Percentiles rank a stretch among this genome's conserved stretches.
Conservation (phyloP, 1,284 basidiomycete genomes). For the Xerocomus minutiporus region DNA sequence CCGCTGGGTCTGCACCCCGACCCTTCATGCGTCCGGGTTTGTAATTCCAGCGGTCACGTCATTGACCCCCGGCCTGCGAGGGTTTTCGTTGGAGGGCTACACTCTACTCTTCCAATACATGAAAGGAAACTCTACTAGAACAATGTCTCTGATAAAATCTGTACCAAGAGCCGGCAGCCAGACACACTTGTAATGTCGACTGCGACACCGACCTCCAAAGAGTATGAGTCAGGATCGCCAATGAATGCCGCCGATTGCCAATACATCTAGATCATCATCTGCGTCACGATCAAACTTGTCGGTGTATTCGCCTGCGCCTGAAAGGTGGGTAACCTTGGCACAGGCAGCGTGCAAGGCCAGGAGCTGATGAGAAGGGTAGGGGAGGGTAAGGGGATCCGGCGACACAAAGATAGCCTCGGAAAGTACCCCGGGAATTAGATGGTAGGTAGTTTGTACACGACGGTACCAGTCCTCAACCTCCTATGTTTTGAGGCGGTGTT, state of each 20-base stretch:
- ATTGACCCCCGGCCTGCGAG: too few relatives aligned
- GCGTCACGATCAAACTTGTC: neutral
- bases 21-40: too few relatives aligned
- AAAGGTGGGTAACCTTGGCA: slow-evolving; percentile 1
- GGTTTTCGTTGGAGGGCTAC: too few relatives aligned
- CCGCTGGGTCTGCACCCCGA: too few relatives aligned
- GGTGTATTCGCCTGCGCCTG: neutral
- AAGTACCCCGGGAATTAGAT: too few relatives aligned
- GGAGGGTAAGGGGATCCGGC: neutral
- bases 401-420: neutral
- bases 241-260: neutral
- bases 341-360: neutral
- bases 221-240: neutral
- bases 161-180: too few relatives aligned
- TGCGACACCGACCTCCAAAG: too few relatives aligned
- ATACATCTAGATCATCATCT: neutral
- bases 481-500: neutral
- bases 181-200: too few relatives aligned
- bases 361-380: neutral
- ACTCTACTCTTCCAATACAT: too few relatives aligned
- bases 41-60: too few relatives aligned
- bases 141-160: too few relatives aligned
- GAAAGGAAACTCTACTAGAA: too few relatives aligned
- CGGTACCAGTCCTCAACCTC: neutral
- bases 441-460: neutral